phyloP scores from a whole-genome alignment of 345 rosid species.

The Linum trigynum region DNA sequence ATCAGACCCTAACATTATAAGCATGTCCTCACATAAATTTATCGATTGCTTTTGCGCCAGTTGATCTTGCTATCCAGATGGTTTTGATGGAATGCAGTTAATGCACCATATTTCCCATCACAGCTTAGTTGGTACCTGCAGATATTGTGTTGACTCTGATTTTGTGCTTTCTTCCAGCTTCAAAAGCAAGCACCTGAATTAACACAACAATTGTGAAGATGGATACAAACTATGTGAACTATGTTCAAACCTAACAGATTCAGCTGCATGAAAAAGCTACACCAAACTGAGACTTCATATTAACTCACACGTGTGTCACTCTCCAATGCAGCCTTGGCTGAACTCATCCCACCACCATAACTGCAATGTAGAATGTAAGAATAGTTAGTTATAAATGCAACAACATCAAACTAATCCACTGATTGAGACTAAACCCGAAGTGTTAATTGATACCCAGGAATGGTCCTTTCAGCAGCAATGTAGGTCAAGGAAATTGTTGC shows the following conservation, averaged over 20 bases:
- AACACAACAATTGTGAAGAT: neutral
- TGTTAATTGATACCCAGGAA: slow-evolving; percentile 58
- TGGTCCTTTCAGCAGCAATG: slow-evolving; percentile 88
- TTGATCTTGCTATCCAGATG: too few species aligned
- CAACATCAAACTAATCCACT: neutral
- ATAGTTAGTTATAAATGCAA: slow-evolving; percentile 1
- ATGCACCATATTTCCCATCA: too few species aligned
- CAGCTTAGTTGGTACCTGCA: slow-evolving; percentile 31
- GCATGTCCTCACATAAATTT: too few species aligned
- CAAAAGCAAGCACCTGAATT: slow-evolving; percentile 60
- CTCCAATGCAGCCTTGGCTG: slow-evolving; percentile 95
- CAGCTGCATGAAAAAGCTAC: neutral
- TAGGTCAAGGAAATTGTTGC: slow-evolving; percentile 87
- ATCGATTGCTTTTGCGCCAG: too few species aligned
- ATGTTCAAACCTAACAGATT: too few species aligned
- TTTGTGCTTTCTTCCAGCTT: slow-evolving; percentile 63
- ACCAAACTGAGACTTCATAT: neutral
- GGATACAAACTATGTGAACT: neutral
- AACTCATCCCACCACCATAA: slow-evolving; percentile 99
- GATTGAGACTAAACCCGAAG: neutral
- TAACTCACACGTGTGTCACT: slow-evolving; percentile 72
- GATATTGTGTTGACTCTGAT: slow-evolving; percentile 68
- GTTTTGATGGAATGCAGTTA: too few species aligned
- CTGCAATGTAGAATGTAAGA: slow-evolving; percentile 26
- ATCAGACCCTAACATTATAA: too few species aligned